Percentiles rank a stretch among this genome's conserved stretches.
phyloP scores from a whole-genome alignment of 345 rosid genomes.

The Citropsis articulata region DNA sequence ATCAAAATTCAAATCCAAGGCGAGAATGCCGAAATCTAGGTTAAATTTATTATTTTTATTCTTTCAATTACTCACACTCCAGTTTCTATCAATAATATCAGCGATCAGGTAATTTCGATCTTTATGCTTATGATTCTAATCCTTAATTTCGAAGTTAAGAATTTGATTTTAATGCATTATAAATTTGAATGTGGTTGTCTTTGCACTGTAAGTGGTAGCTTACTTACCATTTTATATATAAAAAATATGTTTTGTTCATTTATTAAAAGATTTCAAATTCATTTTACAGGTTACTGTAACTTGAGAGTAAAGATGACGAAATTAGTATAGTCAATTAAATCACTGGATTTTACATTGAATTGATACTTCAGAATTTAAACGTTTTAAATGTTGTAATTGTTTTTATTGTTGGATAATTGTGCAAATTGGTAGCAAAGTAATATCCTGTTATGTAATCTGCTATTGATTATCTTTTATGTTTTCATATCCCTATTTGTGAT shows the following conservation, averaged over 20 bases:
- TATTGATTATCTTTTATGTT: too few species aligned
- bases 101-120: constrained; percentile 46
- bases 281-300: background rate
- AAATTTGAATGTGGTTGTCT: background rate
- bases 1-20: background rate
- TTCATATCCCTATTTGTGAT: too few species aligned
- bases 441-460: background rate
- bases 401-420: background rate
- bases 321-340: background rate
- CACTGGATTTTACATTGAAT: background rate
- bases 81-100: constrained; percentile 25
- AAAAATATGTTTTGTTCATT: background rate
- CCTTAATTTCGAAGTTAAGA: too few species aligned
- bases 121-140: background rate
- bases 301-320: too few species aligned
- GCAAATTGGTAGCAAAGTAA: background rate
- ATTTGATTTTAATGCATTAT: background rate
- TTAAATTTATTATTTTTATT: constrained; percentile 25
- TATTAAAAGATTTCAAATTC: background rate
- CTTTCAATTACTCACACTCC: constrained; percentile 32
- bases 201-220: background rate
- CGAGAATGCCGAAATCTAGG: constrained; percentile 42
- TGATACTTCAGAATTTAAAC: background rate
- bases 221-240: background rate
- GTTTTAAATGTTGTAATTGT: background rate